Percentiles rank a stretch among this genome's conserved stretches.
These are phyloP conservation scores for Grosmannia clavigera DNA, from an alignment of 2,329 filamentous ascomycete genomes.

Conservation along the genomic window DNA sequence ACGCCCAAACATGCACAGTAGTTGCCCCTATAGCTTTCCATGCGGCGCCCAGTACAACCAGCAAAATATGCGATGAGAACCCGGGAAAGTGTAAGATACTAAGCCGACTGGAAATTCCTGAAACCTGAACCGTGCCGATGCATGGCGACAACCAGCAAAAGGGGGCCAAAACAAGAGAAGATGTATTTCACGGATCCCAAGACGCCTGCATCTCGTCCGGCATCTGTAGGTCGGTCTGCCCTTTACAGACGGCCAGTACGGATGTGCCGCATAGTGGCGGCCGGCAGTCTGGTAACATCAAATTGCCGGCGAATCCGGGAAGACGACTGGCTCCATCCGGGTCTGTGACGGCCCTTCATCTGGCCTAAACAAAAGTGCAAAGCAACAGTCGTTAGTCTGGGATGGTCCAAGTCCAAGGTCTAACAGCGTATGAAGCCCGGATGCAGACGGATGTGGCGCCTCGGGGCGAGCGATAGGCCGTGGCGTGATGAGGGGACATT, in stretches of 20 bases:
- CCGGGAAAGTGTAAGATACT: neutral
- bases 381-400: neutral
- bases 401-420: neutral
- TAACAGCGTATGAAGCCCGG: slow-evolving; percentile 2
- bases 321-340: neutral
- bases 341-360: slow-evolving; percentile 7
- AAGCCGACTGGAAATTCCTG: neutral
- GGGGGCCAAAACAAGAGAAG: neutral
- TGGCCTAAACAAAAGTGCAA: slow-evolving; percentile 5
- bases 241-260: slow-evolving; percentile 3
- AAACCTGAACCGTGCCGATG: neutral
- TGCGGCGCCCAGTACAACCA: slow-evolving; percentile 1
- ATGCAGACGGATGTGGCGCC: slow-evolving; percentile 1
- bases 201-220: neutral
- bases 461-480: neutral
- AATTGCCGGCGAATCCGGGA: slow-evolving; percentile 6
- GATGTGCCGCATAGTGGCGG: slow-evolving; percentile 4
- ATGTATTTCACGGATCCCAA: neutral
- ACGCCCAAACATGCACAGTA: slow-evolving; percentile 5
- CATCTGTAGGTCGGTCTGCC: neutral
- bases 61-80: neutral
- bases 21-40: slow-evolving; percentile 1
- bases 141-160: neutral
- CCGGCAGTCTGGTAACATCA: slow-evolving; percentile 1
- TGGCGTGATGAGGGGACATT: slow-evolving; percentile 14